Evolutionary conservation across 768 basidiomycete genomes (phyloP), one percentile per base, ranked within the genome.

Genomic region (Saitozyma podzolica): DNA sequence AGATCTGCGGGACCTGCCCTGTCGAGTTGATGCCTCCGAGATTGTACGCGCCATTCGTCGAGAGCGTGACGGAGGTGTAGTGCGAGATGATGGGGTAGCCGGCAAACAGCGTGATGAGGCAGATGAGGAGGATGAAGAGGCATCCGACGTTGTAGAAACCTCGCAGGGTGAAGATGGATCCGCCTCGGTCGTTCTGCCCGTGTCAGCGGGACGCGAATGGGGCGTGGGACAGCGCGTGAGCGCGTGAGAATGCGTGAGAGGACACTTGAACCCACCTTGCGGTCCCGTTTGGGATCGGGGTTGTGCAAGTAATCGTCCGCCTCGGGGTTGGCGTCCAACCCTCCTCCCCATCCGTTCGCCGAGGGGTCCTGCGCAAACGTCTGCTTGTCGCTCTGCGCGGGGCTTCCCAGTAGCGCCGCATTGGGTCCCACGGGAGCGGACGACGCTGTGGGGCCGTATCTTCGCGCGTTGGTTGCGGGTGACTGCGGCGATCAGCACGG

Each of bases 241-340:
- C 6, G 59, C 2, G 40, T 19, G 10, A 29, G 62, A 51, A 20
- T 40, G 20, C 19, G 49, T 11, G n/a, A 2, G 2, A 42, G 43
- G 39, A 52, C 13, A 9, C 14, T 47, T 9, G 50, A 9, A 62
- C 68, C 50, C 51, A 70, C 72, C 59, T 65, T 67, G 16, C 70
- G 42, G 60, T 58, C 88, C 83, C n/a, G 85, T 82, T 37, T 89
- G 85, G 81, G 91, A 90, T 80, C 50, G 87, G 91, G 82, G 62
- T 91, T 90, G 78, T 97, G 94, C 19, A 97, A 84, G 19, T 86
- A 85, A 77, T 97, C 94, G 81, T 96, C 93, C 16, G 89, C 83
- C 75, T 94, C 92, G 9, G 91, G 63, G 51, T 61, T 63, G n/a
- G 59, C 58, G 40, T 68, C 67, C 43, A 72, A 61, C 4, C 54